Evolutionary conservation across 352 stramenopile genomes (phyloP).

Genomic region (Phytophthora europaea): DNA sequence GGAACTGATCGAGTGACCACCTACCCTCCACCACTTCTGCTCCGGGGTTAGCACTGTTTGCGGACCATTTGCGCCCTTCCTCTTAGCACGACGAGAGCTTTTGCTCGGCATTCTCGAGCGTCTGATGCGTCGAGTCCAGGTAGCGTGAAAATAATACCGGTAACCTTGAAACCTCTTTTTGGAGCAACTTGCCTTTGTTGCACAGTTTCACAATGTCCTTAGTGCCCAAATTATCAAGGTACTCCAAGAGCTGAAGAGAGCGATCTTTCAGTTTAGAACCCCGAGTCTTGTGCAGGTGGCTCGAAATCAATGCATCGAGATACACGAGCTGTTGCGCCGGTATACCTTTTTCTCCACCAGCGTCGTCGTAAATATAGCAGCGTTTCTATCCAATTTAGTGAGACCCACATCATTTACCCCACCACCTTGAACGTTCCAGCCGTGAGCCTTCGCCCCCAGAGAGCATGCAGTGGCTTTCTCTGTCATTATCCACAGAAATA

Average conservation of each 20-base stretch:
- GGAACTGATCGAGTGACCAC: conserved; percentile 55
- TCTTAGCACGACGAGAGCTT: conserved; percentile 15
- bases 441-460: conserved; percentile 76
- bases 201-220: background rate
- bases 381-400: conserved; percentile 10
- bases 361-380: conserved; percentile 52
- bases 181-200: background rate
- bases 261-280: conserved; percentile 41
- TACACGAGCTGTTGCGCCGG: conserved; percentile 62
- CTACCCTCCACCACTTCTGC: conserved; percentile 55
- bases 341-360: conserved; percentile 37
- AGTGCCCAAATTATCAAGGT: conserved; percentile 47
- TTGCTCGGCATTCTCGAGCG: conserved; percentile 28
- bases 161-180: conserved; percentile 31
- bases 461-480: conserved; percentile 58
- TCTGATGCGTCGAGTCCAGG: conserved; percentile 13
- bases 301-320: conserved; percentile 67
- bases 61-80: conserved; percentile 20
- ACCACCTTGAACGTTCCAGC: conserved; percentile 46
- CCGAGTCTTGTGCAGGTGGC: conserved; percentile 58
- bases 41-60: conserved; percentile 18
- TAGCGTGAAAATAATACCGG: conserved; percentile 25
- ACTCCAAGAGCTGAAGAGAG: conserved; percentile 59
- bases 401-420: background rate
- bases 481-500: conserved; percentile 73